Percentiles rank a stretch among this genome's conserved stretches.
These are phyloP conservation scores for Phytophthora colocasiae DNA, from an alignment of 352 stramenopile genomes.

Conservation along the genomic window DNA sequence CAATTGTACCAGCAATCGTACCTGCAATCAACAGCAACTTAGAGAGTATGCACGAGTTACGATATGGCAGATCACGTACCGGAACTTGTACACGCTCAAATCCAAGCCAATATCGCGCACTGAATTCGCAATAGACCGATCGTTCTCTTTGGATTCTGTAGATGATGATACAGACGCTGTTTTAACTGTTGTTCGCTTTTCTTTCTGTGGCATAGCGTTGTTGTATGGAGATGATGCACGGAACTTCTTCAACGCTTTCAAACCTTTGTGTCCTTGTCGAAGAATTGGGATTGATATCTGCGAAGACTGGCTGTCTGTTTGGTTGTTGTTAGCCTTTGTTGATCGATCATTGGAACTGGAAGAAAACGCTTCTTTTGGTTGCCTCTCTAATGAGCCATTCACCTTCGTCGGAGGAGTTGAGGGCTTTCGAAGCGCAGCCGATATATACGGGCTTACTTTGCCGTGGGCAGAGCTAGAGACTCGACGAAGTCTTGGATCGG, in stretches of 20 bases:
- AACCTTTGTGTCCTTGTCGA: constrained; percentile 67
- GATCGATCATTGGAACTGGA: constrained; percentile 4
- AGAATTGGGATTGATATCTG: constrained; percentile 49
- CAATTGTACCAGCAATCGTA: constrained; percentile 89
- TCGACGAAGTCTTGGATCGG: constrained; percentile 25
- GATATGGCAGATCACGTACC: constrained; percentile 23
- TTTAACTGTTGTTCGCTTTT: constrained; percentile 22
- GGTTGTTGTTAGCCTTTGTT: constrained; percentile 26
- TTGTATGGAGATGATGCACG: constrained; percentile 67
- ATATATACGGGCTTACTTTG: constrained; percentile 33
- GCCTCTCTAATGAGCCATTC: constrained; percentile 2
- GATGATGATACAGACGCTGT: constrained; percentile 5
- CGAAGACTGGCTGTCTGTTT: constrained; percentile 18
- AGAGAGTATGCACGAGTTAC: not conserved
- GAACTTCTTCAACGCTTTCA: constrained; percentile 73
- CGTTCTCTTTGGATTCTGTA: constrained; percentile 11
- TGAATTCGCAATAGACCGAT: constrained; percentile 42
- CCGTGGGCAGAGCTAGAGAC: constrained; percentile 38
- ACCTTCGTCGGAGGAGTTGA: constrained; percentile 26
- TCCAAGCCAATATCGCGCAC: constrained; percentile 72
- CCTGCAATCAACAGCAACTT: constrained; percentile 22
- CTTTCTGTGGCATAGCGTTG: constrained; percentile 33
- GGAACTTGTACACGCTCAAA: constrained; percentile 75
- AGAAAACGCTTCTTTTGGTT: constrained; percentile 21
- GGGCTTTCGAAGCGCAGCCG: constrained; percentile 21